Evolutionary conservation across 371 early-diverging fungal genomes (phyloP).

Genomic region (Zopfochytrium polystomum): DNA sequence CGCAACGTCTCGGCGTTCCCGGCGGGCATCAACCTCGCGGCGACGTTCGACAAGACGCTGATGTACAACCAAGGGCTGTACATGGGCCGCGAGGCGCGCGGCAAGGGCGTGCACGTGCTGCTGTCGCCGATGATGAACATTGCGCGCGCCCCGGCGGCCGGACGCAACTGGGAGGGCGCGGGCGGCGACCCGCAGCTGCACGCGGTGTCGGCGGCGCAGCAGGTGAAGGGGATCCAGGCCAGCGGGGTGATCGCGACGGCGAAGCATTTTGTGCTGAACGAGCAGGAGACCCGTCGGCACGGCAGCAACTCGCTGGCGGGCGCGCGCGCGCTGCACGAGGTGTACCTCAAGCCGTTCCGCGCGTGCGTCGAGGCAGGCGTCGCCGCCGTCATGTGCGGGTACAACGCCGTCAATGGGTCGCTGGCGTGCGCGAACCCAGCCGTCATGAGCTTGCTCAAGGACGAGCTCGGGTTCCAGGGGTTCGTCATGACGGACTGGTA

Average conservation of each 20-base stretch:
- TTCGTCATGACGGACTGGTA: slow-evolving; percentile 43
- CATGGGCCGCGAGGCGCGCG: slow-evolving; percentile 56
- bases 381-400: slow-evolving; percentile 58
- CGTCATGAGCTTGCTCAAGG: slow-evolving; percentile 46
- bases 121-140: slow-evolving; percentile 59
- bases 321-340: neutral
- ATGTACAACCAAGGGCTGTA: slow-evolving; percentile 47
- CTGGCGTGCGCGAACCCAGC: slow-evolving; percentile 55
- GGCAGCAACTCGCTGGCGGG: neutral
- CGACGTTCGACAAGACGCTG: slow-evolving; percentile 52
- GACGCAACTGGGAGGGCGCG: slow-evolving; percentile 59
- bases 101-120: slow-evolving; percentile 47
- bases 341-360: neutral
- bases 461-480: slow-evolving; percentile 47
- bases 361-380: slow-evolving; percentile 55
- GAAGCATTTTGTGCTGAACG: slow-evolving; percentile 52
- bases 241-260: slow-evolving; percentile 48
- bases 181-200: slow-evolving; percentile 59
- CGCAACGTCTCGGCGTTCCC: slow-evolving; percentile 50
- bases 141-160: slow-evolving; percentile 49
- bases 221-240: slow-evolving; percentile 33
- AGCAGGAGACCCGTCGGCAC: slow-evolving; percentile 41
- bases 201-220: slow-evolving; percentile 18
- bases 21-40: slow-evolving; percentile 55
- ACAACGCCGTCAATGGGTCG: slow-evolving; percentile 51